Percentiles rank a stretch among this genome's conserved stretches.
Evolutionary conservation across 192 early-diverging fungal genomes (phyloP).

Genomic region (Rhizoclosmatium globosum): DNA sequence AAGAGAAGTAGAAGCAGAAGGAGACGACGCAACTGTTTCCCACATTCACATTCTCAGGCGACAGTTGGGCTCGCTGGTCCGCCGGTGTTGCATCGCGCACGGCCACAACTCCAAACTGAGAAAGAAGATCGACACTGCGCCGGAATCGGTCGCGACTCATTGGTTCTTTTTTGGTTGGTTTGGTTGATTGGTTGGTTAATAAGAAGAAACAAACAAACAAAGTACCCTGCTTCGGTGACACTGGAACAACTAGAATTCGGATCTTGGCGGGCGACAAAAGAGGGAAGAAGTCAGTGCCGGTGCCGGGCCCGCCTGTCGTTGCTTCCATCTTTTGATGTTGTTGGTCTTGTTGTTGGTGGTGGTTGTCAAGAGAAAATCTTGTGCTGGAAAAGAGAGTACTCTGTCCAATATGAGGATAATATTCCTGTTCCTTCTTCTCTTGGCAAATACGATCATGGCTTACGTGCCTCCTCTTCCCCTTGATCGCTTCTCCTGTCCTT

Average conservation of each 20-base stretch:
- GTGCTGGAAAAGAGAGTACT: too few species aligned
- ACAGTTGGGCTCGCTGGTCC: conserved; percentile 49
- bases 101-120: conserved; percentile 69
- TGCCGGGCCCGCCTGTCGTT: not conserved
- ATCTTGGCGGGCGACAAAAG: conserved; percentile 57
- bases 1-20: not conserved
- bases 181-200: not conserved
- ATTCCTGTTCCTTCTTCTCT: too few species aligned
- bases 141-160: conserved; percentile 70
- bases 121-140: conserved; percentile 71
- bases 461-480: not conserved
- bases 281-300: conserved; percentile 11
- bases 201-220: not conserved
- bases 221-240: conserved; percentile 30
- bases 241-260: conserved; percentile 76
- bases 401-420: too few species aligned
- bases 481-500: not conserved
- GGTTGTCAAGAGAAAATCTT: not conserved
- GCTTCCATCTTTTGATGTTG: not conserved
- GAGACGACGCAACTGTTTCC: conserved; percentile 21
- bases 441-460: too few species aligned
- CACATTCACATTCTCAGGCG: not conserved
- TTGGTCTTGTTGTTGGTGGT: not conserved
- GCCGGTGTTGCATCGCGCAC: conserved; percentile 74
- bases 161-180: conserved; percentile 36